Base-by-base conservation (phyloP, 2,329 filamentous ascomycete species). In the Cryphonectria carpinicola region DNA sequence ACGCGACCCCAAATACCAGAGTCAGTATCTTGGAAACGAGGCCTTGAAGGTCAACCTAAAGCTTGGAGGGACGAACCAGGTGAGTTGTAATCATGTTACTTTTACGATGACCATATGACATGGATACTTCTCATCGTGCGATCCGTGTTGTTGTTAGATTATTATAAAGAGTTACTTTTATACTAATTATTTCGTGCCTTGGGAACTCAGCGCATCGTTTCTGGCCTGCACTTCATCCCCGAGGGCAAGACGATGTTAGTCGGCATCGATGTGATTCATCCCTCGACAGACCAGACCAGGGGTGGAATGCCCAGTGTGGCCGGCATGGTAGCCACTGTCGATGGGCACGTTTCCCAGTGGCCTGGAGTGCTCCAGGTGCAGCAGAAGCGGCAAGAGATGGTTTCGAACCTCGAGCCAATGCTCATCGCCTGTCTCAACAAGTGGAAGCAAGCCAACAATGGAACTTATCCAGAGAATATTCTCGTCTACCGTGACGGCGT, bases 401-500 rank as follows among this genome's bases (percentile, higher is more conserved):
- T 84, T 4, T 83, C 85, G 0, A 75, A 72, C 0, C 83, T 97
- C 0, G 82, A 87, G 8, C 81, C 83, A 0, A 89, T 91, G 75
- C 88, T 97, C 68, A 80, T 84, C 25, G 86, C 6, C 90, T 93
- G 0, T 83, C 98, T 0, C 75, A 79, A 7, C n/a, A 80, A 92
- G 1, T 98, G 92, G 92, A 80, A 83, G 52, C 76, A 79, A 3
- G 78, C 84, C 62, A 93, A 93, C 77, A 80, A 83, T 1, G 75
- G 77, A 0, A 74, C 74, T 0, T 83, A 90, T 0, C 94, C 94
- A 0, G 84, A 89, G 32, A 93, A 94, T 76, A 92, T 97, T 61
- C 81, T 98, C 73, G 88, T 97, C 64, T 98, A 93, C 82, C 91
- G 95, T 37, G 95, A 97, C 75, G 95, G 95, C 46, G 93, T 98